Base-by-base conservation (phyloP, 345 rosid species). In the Erucastrum elatum region DNA sequence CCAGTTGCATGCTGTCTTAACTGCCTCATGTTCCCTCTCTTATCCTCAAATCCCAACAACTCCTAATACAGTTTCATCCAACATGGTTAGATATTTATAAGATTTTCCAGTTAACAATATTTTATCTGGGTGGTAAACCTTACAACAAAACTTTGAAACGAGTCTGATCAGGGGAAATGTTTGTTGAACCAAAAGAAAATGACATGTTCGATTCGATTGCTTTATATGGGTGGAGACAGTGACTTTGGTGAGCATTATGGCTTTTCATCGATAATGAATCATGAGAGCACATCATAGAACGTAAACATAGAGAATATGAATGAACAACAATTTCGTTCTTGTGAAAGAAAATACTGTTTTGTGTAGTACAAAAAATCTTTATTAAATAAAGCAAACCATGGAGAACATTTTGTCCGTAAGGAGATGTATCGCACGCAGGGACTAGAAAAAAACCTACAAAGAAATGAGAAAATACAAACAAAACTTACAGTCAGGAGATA, bases 301-400 rank as follows among this genome's bases (percentile, higher is more conserved):
- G 35, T 77, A 10, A 71, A 64, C 60, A 77, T 27, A 34, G 27
- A 64, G 35, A 71, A 55, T 56, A 58, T 35, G 25, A 55, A 34
- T 27, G 70, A 77, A 64, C 37, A 77, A 77, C 67, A 64, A 65
- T 55, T 8, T 71, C 66, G 67, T 77, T 71, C 61, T 77, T 71
- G 35, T 65, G 72, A 10, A 77, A 49, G 61, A 64, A 33, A 53
- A 34, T 29, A 65, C 8, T 77, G 67, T 77, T 65, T 64, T 65
- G 61, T 71, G 81, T 65, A 71, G 62, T 64, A 71, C 76, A 16
- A 55, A 31, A 55, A 64, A 16, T 31, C 37, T 65, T 4, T 56
- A 71, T 71, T 78, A 65, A 65, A 71, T 16, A 71, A 66, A 65
- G 17, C 67, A 65, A 30, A 5, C 49, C 56, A 71, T 9, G 67